Conservation (phyloP, 768 basidiomycete species). For the Amanita molliuscula region DNA sequence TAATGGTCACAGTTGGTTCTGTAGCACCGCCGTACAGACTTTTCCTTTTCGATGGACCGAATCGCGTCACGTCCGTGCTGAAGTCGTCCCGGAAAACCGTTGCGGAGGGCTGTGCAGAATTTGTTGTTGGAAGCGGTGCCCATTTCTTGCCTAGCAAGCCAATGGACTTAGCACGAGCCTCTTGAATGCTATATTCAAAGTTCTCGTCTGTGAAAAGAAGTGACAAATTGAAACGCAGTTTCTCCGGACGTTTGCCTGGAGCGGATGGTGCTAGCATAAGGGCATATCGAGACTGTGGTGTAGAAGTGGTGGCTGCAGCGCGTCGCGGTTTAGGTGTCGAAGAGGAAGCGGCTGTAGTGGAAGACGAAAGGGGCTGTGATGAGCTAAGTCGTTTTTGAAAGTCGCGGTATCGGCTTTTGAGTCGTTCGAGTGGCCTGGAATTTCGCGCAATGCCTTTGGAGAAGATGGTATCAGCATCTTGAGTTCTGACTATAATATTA, state of each 20-base stretch:
- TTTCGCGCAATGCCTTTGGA: slow-evolving; percentile 71
- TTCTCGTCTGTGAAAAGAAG: slow-evolving; percentile 68
- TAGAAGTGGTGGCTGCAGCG: slow-evolving; percentile 23
- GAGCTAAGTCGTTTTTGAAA: slow-evolving; percentile 58
- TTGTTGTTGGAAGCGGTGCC: slow-evolving; percentile 50
- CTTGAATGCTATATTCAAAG: slow-evolving; percentile 78
- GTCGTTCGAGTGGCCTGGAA: slow-evolving; percentile 73
- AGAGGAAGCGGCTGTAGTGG: slow-evolving; percentile 13
- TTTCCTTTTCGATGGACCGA: slow-evolving; percentile 26
- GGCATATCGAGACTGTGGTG: slow-evolving; percentile 49
- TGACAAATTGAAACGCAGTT: slow-evolving; percentile 55
- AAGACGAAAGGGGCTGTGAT: slow-evolving; percentile 22
- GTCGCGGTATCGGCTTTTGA: slow-evolving; percentile 73
- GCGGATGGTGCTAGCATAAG: slow-evolving; percentile 61
- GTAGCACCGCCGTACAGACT: slow-evolving; percentile 31
- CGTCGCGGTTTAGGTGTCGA: slow-evolving; percentile 12
- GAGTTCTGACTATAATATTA: slow-evolving; percentile 31
- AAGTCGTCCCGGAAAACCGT: slow-evolving; percentile 13
- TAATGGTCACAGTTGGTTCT: slow-evolving; percentile 90
- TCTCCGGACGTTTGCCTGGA: slow-evolving; percentile 64
- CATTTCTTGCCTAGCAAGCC: slow-evolving; percentile 81
- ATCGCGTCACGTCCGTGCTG: slow-evolving; percentile 22
- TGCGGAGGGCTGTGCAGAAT: slow-evolving; percentile 22
- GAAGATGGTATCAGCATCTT: slow-evolving; percentile 77
- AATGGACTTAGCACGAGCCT: slow-evolving; percentile 72